Evolutionary conservation across 139 green algal genomes (phyloP), one percentile per base, ranked within the genome.

Genomic region (Deuterostichococcus epilithicus): DNA sequence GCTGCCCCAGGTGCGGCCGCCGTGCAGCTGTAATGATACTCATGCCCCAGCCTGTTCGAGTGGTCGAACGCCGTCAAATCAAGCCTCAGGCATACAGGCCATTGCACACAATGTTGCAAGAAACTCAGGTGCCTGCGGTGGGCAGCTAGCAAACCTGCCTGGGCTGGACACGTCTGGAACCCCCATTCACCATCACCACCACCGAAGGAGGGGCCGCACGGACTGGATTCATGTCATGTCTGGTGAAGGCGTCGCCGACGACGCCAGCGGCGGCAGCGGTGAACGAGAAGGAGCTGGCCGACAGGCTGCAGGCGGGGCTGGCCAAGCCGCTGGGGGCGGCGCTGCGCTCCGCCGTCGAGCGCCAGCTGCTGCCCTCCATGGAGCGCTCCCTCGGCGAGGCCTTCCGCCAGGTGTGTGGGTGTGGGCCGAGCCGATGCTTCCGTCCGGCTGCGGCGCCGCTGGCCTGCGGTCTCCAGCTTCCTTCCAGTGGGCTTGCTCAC

Each of bases 361-460:
- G 77, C 33, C 78, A 78, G 67, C 73, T 95, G 36, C 70, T 97
- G 37, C 92, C 92, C 0, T 77, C 87, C 1, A 88, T 97, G 76
- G 93, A 97, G 82, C 73, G 69, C 3, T 90, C 92, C 13, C 84
- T 73, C 35, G 75, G 80, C 44, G 70, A 68, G 37, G 87, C 94
- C 84, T 86, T 94, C 35, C 77, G 82, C 23, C 83, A 91, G 79
- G 82, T 77, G 34, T 32, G 74, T 59, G 22, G 30, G 3, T 70
- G 26, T 73, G 25, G 34, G 8, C 5, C 34, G n/a, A 34, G 5
- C 39, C 68, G 34, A 5, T 30, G 63, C 25, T 59, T 13, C 34
- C 4, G 5, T n/a, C 52, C 68, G 59, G 68, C 76, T 52, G 42
- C 8, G 42, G 42, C 42, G 13, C 42, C 42, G 42, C 42, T n/a